phyloP scores from a whole-genome alignment of 2,329 filamentous ascomycete species.

The Harringtonia lauricola region DNA sequence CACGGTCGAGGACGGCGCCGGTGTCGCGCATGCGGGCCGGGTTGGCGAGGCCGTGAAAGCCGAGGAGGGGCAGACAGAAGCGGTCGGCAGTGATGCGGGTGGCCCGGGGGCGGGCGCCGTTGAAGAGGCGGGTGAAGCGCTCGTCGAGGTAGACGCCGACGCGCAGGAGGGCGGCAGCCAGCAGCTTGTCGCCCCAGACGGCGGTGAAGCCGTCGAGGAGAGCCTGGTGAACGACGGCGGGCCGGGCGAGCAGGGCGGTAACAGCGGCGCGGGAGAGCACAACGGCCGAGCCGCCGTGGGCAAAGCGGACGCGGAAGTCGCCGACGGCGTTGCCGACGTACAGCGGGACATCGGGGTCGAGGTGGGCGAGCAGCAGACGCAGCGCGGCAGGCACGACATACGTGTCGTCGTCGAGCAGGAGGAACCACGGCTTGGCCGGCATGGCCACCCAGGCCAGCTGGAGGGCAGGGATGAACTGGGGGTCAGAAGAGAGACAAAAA shows the following conservation, averaged over 20 bases:
- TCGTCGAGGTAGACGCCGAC: slow-evolving; percentile 45
- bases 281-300: slow-evolving; percentile 44
- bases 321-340: slow-evolving; percentile 48
- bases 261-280: slow-evolving; percentile 40
- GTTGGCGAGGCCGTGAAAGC: slow-evolving; percentile 39
- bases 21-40: slow-evolving; percentile 33
- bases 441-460: slow-evolving; percentile 37
- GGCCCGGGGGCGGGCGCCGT: slow-evolving; percentile 38
- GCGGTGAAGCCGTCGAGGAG: slow-evolving; percentile 38
- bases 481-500: background rate
- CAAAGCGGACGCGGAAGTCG: slow-evolving; percentile 43
- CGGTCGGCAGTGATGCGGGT: slow-evolving; percentile 38
- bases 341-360: slow-evolving; percentile 33
- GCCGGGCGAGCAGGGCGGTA: slow-evolving; percentile 30
- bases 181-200: slow-evolving; percentile 41
- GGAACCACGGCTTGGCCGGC: slow-evolving; percentile 47
- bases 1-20: slow-evolving; percentile 26
- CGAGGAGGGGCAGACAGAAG: slow-evolving; percentile 42
- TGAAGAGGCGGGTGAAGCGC: slow-evolving; percentile 41
- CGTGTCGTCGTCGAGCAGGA: slow-evolving; percentile 47
- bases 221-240: slow-evolving; percentile 29
- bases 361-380: slow-evolving; percentile 33
- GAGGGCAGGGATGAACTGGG: slow-evolving; percentile 42
- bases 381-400: slow-evolving; percentile 40
- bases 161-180: slow-evolving; percentile 41